phyloP scores from a whole-genome alignment of 768 basidiomycete genomes.

The Pleurotus tuber-regium region DNA sequence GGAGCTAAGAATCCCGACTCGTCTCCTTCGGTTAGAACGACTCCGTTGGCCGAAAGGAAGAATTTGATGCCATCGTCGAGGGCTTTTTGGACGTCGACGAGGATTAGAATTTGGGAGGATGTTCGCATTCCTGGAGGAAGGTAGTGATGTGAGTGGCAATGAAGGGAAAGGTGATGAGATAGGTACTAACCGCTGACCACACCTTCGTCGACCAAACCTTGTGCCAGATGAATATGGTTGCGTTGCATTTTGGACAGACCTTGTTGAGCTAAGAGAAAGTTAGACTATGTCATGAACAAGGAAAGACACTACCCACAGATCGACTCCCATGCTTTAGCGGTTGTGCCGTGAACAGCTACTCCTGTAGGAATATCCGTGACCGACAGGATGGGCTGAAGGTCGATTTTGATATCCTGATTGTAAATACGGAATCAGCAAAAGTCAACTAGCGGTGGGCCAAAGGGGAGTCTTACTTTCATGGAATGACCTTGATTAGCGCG shows the following conservation, averaged over 20 bases:
- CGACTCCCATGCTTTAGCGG: constrained; percentile 58
- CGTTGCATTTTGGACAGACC: constrained; percentile 84
- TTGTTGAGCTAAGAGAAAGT: constrained; percentile 43
- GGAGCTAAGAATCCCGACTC: constrained; percentile 56
- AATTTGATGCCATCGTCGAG: constrained; percentile 70
- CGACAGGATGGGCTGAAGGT: constrained; percentile 56
- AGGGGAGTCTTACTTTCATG: constrained; percentile 50
- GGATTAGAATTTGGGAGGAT: constrained; percentile 77
- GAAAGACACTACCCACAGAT: constrained; percentile 49
- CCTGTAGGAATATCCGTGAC: constrained; percentile 62
- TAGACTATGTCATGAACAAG: not conserved
- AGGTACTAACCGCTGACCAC: constrained; percentile 72
- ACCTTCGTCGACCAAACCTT: constrained; percentile 61
- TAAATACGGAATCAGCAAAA: not conserved
- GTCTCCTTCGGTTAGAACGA: constrained; percentile 83
- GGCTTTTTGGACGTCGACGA: constrained; percentile 71
- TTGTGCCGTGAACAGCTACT: constrained; percentile 84
- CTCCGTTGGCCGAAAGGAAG: constrained; percentile 81
- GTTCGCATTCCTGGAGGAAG: constrained; percentile 69
- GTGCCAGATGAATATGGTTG: constrained; percentile 92
- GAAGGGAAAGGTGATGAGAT: not conserved
- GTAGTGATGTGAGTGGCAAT: not conserved
- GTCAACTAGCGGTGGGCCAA: not conserved
- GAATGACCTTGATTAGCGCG: constrained; percentile 91
- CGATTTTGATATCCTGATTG: constrained; percentile 62